A percentile compares a stretch with the other conserved stretches of the same genome.
These are phyloP conservation scores for Hygrophoropsis aurantiaca DNA, from an alignment of 768 basidiomycete species.

Conservation along the genomic window DNA sequence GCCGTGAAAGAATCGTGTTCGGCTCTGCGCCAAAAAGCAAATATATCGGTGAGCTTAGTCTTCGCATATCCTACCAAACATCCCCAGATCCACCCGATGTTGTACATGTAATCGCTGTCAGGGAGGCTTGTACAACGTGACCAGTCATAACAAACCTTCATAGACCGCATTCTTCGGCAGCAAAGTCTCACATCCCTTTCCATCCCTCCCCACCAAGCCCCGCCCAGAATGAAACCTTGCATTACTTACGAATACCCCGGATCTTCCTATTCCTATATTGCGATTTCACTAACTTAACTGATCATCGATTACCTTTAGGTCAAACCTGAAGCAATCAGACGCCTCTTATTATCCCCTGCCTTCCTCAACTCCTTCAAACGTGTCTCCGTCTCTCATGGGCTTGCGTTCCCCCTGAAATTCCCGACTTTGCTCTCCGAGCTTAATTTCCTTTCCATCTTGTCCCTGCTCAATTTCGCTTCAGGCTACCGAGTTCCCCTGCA, in stretches of 20 bases:
- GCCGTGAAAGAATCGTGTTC: constrained; percentile 55
- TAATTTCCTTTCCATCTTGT: constrained; percentile 76
- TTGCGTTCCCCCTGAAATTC: constrained; percentile 79
- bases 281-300: constrained; percentile 8
- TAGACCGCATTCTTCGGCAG: too few species aligned
- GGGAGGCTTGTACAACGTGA: background rate
- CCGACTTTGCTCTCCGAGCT: constrained; percentile 71
- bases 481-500: constrained; percentile 79
- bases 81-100: background rate
- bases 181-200: too few species aligned
- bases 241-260: background rate
- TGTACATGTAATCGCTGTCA: too few species aligned
- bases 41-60: constrained; percentile 50
- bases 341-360: constrained; percentile 61
- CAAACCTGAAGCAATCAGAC: constrained; percentile 50
- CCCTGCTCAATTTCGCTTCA: constrained; percentile 81
- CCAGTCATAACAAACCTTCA: background rate
- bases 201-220: too few species aligned
- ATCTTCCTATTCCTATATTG: background rate
- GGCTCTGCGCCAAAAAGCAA: constrained; percentile 43
- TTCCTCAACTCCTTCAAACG: constrained; percentile 63
- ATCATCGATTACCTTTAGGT: constrained; percentile 44
- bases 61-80: background rate
- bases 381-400: constrained; percentile 64
- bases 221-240: background rate